Evolutionary conservation across 164 flowering plant genomes (phyloP).

Genomic region (Sextonia rubra): DNA sequence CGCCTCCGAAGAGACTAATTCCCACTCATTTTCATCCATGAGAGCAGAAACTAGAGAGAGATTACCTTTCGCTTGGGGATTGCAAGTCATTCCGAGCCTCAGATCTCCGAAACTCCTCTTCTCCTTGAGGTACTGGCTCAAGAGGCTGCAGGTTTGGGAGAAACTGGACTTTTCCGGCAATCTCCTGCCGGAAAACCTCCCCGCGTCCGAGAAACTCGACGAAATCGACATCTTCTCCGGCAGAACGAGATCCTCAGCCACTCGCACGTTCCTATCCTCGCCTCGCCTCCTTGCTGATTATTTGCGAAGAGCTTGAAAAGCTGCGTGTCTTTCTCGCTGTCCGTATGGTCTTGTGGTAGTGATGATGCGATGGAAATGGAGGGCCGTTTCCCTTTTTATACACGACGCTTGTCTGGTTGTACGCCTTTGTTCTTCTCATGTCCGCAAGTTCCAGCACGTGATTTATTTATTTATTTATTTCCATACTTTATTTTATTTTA

Average conservation of each 20-base stretch:
- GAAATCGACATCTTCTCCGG: slow-evolving; percentile 31
- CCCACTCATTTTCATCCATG: not conserved
- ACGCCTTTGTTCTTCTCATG: not conserved
- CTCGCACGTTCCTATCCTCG: not conserved
- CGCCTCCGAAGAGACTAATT: too few relatives aligned
- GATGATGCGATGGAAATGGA: too few relatives aligned
- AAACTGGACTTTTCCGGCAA: slow-evolving; percentile 41
- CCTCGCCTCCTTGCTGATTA: not conserved
- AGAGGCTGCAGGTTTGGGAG: slow-evolving; percentile 50
- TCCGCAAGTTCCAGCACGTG: not conserved
- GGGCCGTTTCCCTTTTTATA: too few relatives aligned
- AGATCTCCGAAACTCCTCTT: slow-evolving; percentile 52
- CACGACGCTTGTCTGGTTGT: not conserved
- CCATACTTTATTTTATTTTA: too few relatives aligned
- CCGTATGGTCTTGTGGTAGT: not conserved
- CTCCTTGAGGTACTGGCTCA: slow-evolving; percentile 74
- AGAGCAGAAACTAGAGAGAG: not conserved
- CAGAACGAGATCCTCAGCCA: not conserved
- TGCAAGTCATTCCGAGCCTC: slow-evolving; percentile 32
- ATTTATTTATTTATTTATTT: too few relatives aligned
- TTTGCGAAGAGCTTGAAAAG: not conserved
- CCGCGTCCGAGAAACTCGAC: slow-evolving; percentile 24
- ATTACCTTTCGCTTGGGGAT: slow-evolving; percentile 6
- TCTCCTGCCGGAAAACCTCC: slow-evolving; percentile 22
- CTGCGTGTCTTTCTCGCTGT: not conserved